Base-by-base conservation (phyloP, 139 green algal species). In the Desmodesmus armatus region DNA sequence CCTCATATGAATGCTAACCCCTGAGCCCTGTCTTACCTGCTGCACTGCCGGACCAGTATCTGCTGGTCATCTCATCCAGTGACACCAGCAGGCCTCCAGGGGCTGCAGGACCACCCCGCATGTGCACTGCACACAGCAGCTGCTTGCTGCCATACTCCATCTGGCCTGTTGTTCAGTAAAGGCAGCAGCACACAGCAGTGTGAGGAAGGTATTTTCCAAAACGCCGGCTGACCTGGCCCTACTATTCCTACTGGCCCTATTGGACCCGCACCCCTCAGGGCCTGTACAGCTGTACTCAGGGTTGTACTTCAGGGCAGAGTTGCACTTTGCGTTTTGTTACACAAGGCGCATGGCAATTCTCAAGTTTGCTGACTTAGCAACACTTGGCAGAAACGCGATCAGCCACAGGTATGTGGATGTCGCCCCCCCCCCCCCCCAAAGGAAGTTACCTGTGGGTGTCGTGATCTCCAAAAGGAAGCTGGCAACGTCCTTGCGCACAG, bases 391-490 rank as follows among this genome's bases (percentile, higher is more conserved):
- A n/a, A n/a, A n/a, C n/a, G n/a, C n/a, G n/a, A n/a, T n/a, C n/a
- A n/a, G n/a, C n/a, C n/a, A n/a, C n/a, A n/a, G n/a, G n/a, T n/a
- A n/a, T n/a, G n/a, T n/a, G n/a, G n/a, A n/a, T n/a, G n/a, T n/a
- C n/a, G n/a, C n/a, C n/a, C n/a, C n/a, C n/a, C n/a, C n/a, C n/a
- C n/a, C n/a, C n/a, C n/a, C n/a, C n/a, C 58, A 67, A 17, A 19
- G 17, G 23, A 13, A 29, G 21, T 82, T 41, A 78, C 92, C 91
- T 74, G 90, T 85, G n/a, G 83, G 75, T 2, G 93, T 94, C 39
- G 90, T 91, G 62, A 93, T 87, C 74, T 94, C 94, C 85, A 94
- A 89, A 63, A 97, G 87, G 80, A 95, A 97, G 58, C 86, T 93
- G 2, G 91, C 88, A 15, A 90, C 73, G 72, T 97, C 94, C 81